A percentile compares a stretch with the other conserved stretches of the same genome.
Evolutionary conservation across 2,329 filamentous ascomycete genomes (phyloP).

Genomic region (Colletotrichum sp.): DNA sequence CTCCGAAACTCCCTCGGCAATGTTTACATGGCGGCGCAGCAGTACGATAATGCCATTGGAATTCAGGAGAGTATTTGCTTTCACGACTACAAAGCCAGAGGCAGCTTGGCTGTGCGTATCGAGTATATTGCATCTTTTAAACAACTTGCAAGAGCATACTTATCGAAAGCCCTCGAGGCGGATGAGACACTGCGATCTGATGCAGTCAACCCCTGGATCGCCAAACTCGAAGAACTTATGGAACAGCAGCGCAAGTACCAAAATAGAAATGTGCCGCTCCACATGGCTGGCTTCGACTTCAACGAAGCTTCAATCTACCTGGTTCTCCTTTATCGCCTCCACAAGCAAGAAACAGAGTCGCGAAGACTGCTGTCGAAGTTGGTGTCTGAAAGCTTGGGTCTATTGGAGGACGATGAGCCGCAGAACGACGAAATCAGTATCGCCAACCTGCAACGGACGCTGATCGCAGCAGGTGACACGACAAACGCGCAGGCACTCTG

Average conservation of each 20-base stretch:
- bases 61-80: conserved; percentile 42
- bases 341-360: conserved; percentile 30
- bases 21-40: conserved; percentile 37
- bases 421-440: conserved; percentile 47
- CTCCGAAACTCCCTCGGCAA: conserved; percentile 41
- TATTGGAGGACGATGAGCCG: conserved; percentile 44
- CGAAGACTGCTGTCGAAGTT: conserved; percentile 34
- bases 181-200: conserved; percentile 19
- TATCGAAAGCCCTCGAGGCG: conserved; percentile 10
- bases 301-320: conserved; percentile 47
- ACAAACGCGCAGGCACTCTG: conserved; percentile 40
- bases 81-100: conserved; percentile 41
- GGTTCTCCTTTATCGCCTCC: conserved; percentile 40
- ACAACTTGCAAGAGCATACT: conserved; percentile 41
- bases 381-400: conserved; percentile 41
- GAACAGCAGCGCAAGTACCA: conserved; percentile 41
- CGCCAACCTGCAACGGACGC: conserved; percentile 43
- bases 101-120: conserved; percentile 42
- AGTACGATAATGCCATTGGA: conserved; percentile 37
- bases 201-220: conserved; percentile 35
- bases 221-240: conserved; percentile 39
- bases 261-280: conserved; percentile 42
- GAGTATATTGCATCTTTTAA: conserved; percentile 46
- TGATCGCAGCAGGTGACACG: conserved; percentile 42
- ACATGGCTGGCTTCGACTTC: conserved; percentile 45